phyloP scores from a whole-genome alignment of 2,329 filamentous ascomycete genomes.

The Lasiodiplodia hormozganensis region DNA sequence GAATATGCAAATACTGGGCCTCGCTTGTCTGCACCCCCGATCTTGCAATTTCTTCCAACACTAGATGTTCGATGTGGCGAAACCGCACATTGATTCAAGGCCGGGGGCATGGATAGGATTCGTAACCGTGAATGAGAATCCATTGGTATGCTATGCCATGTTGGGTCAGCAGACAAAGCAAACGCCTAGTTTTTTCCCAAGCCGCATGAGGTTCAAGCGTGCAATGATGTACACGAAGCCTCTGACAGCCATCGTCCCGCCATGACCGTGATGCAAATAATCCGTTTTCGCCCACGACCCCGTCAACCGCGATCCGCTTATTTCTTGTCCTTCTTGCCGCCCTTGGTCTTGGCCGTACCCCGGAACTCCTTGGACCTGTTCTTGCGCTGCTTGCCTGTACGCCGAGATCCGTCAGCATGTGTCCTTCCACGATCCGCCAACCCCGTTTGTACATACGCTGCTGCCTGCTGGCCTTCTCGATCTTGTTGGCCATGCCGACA shows the following conservation, averaged over 20 bases:
- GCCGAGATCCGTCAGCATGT: conserved; percentile 39
- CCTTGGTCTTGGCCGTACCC: conserved; percentile 98
- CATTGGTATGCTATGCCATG: conserved; percentile 31
- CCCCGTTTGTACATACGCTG: conserved; percentile 78
- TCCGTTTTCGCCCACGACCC: conserved; percentile 29
- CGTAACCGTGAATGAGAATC: conserved; percentile 30
- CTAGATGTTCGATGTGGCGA: conserved; percentile 6
- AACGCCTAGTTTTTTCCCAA: conserved; percentile 29
- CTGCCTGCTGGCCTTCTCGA: conserved; percentile 97
- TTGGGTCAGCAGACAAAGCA: conserved; percentile 28
- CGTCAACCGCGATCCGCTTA: conserved; percentile 39
- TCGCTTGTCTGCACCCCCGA: neutral
- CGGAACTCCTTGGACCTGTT: conserved; percentile 99
- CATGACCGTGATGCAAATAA: conserved; percentile 29
- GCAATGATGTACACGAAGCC: conserved; percentile 25
- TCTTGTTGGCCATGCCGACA: conserved; percentile 89
- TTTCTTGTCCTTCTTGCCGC: conserved; percentile 88
- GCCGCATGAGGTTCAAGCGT: conserved; percentile 23
- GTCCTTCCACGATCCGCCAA: neutral
- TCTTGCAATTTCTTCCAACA: neutral
- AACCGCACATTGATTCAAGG: conserved; percentile 11
- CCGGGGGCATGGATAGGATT: conserved; percentile 7
- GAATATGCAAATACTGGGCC: neutral
- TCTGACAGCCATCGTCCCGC: conserved; percentile 26
- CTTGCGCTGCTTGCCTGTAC: conserved; percentile 99